Conservation (phyloP, 2,329 filamentous ascomycete species). For the Aspergillus quadricinctus region DNA sequence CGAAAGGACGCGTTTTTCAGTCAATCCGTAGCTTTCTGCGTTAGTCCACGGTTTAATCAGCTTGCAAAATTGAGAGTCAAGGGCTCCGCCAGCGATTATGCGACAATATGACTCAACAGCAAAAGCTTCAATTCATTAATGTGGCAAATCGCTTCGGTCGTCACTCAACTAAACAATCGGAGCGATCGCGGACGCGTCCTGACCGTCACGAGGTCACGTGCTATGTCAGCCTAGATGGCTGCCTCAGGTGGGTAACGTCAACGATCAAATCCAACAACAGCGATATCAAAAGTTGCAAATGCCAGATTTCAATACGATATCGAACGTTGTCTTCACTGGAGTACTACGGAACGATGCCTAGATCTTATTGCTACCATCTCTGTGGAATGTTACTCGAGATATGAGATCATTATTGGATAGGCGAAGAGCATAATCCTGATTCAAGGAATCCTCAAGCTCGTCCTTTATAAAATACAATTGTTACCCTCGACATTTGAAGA, state of each 20-base stretch:
- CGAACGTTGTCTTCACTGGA: not conserved
- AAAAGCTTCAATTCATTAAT: constrained; percentile 10
- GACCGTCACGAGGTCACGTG: constrained; percentile 37
- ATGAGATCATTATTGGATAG: not conserved
- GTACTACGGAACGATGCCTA: not conserved
- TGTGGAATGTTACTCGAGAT: not conserved
- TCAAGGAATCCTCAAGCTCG: not conserved
- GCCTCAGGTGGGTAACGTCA: constrained; percentile 2
- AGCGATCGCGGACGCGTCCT: constrained; percentile 27
- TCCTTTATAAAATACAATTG: not conserved
- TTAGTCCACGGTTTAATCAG: not conserved
- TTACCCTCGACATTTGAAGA: not conserved
- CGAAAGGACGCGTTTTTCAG: constrained; percentile 13
- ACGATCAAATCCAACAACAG: not conserved
- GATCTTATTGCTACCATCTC: not conserved
- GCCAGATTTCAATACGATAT: not conserved
- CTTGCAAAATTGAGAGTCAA: not conserved
- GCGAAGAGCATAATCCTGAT: not conserved
- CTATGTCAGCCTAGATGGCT: constrained; percentile 4
- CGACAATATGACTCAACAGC: not conserved
- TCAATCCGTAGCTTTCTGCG: constrained; percentile 5
- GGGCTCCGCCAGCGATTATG: not conserved
- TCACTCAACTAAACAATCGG: constrained; percentile 8
- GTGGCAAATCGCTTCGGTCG: constrained; percentile 16
- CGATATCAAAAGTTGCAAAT: not conserved